These are phyloP conservation scores for Rhizomucor miehei DNA, from an alignment of 371 early-diverging fungal species.

Conservation along the genomic window DNA sequence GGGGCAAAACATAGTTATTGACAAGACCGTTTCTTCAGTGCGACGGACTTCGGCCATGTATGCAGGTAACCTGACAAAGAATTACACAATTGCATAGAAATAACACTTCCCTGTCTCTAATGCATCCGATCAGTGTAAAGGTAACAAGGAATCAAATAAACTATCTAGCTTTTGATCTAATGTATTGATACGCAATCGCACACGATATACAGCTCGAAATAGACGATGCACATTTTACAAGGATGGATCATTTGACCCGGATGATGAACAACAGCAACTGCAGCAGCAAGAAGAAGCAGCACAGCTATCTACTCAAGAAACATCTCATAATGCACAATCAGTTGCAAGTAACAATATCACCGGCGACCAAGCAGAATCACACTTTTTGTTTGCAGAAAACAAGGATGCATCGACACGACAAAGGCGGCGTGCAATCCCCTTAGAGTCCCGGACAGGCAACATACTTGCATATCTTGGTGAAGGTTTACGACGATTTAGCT, in stretches of 20 bases:
- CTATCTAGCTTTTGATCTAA: too few relatives aligned
- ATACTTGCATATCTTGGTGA: constrained; percentile 15
- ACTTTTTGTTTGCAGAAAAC: constrained; percentile 14
- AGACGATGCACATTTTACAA: constrained; percentile 27
- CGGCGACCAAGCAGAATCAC: neutral
- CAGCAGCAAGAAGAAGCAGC: too few relatives aligned
- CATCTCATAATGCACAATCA: neutral
- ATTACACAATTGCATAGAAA: neutral
- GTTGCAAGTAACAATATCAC: neutral
- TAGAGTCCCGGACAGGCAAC: constrained; percentile 18
- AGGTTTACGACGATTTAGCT: constrained; percentile 13
- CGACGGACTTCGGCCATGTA: constrained; percentile 52
- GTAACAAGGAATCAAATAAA: too few relatives aligned
- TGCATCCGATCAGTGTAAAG: constrained; percentile 16
- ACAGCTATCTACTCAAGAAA: neutral
- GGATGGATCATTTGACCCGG: constrained; percentile 23
- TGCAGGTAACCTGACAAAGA: constrained; percentile 43
- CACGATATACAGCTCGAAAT: constrained; percentile 25
- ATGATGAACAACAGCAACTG: constrained; percentile 4
- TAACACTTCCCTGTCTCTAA: too few relatives aligned
- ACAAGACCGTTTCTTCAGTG: constrained; percentile 33
- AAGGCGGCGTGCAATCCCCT: constrained; percentile 11
- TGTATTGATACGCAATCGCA: too few relatives aligned
- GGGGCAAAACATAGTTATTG: too few relatives aligned
- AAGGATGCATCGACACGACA: constrained; percentile 12